These are phyloP conservation scores for Ceratocystis huliohia DNA, from an alignment of 2,329 filamentous ascomycete species.

Conservation along the genomic window DNA sequence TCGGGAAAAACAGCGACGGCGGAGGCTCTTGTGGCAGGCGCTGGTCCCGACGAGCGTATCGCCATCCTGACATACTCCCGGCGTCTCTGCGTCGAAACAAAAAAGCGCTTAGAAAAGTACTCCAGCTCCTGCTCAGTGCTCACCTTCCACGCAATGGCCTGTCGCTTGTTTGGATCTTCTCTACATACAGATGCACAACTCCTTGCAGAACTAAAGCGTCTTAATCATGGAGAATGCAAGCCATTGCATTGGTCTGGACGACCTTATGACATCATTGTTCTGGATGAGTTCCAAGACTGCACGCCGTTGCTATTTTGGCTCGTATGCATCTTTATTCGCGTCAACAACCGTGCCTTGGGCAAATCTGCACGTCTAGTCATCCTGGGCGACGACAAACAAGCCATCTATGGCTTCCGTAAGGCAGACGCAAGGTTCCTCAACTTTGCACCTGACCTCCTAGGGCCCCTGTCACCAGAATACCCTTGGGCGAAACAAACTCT, in stretches of 20 bases:
- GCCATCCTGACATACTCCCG: slow-evolving; percentile 26
- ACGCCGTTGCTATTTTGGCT: slow-evolving; percentile 26
- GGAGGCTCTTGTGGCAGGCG: slow-evolving; percentile 24
- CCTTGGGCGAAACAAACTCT: slow-evolving; percentile 22
- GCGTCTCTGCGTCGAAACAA: slow-evolving; percentile 25
- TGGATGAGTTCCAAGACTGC: slow-evolving; percentile 29
- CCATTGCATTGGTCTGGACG: slow-evolving; percentile 23
- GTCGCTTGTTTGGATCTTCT: slow-evolving; percentile 22
- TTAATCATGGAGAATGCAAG: slow-evolving; percentile 6
- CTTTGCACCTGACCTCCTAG: slow-evolving; percentile 23
- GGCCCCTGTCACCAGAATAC: slow-evolving; percentile 22
- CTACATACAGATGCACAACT: slow-evolving; percentile 23
- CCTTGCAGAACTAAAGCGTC: slow-evolving; percentile 14
- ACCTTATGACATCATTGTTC: slow-evolving; percentile 27
- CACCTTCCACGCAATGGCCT: slow-evolving; percentile 26
- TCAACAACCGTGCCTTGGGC: slow-evolving; percentile 22
- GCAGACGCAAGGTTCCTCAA: slow-evolving; percentile 26
- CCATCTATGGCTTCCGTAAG: slow-evolving; percentile 26
- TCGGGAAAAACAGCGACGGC: slow-evolving; percentile 28
- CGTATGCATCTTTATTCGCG: slow-evolving; percentile 23
- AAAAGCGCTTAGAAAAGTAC: slow-evolving; percentile 23
- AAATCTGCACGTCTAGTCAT: slow-evolving; percentile 24
- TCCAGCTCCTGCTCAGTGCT: slow-evolving; percentile 21
- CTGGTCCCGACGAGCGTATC: slow-evolving; percentile 23
- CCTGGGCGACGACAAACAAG: slow-evolving; percentile 27